A percentile compares a stretch with the other conserved stretches of the same genome.
phyloP scores from a whole-genome alignment of 768 basidiomycete species.

The Hericium alpestre region DNA sequence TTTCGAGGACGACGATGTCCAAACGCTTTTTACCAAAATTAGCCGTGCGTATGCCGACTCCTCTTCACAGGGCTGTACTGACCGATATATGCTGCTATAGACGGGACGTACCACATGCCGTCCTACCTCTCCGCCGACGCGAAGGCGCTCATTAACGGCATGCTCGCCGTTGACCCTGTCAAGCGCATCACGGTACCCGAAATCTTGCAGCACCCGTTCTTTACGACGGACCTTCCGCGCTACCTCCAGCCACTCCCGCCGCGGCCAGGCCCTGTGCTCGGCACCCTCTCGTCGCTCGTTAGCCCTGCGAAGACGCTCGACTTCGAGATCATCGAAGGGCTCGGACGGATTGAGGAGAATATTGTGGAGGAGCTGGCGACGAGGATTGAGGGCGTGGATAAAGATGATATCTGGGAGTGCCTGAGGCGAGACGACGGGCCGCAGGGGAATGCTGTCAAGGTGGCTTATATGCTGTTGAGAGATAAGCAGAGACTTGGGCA shows the following conservation, averaged over 20 bases:
- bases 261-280: slow-evolving; percentile 65
- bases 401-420: slow-evolving; percentile 83
- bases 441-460: slow-evolving; percentile 88
- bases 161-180: slow-evolving; percentile 91
- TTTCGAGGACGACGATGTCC: slow-evolving; percentile 96
- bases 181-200: slow-evolving; percentile 91
- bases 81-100: slow-evolving; percentile 25
- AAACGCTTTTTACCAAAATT: slow-evolving; percentile 88
- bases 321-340: slow-evolving; percentile 81
- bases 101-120: slow-evolving; percentile 82
- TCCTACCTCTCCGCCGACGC: slow-evolving; percentile 73
- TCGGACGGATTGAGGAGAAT: slow-evolving; percentile 87
- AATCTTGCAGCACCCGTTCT: slow-evolving; percentile 86
- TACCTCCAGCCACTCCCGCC: slow-evolving; percentile 83
- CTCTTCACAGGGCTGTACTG: neutral
- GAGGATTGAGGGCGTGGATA: slow-evolving; percentile 63
- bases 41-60: slow-evolving; percentile 43
- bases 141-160: slow-evolving; percentile 65
- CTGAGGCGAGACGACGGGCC: slow-evolving; percentile 74
- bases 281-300: slow-evolving; percentile 62
- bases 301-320: slow-evolving; percentile 55
- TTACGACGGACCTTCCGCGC: slow-evolving; percentile 70
- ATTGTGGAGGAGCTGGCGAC: slow-evolving; percentile 74
- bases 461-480: slow-evolving; percentile 87
- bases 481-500: slow-evolving; percentile 79